A percentile compares a stretch with the other conserved stretches of the same genome.
Conservation (phyloP, 1,139 yeast species). For the Protomyces lactucae-debilis region DNA sequence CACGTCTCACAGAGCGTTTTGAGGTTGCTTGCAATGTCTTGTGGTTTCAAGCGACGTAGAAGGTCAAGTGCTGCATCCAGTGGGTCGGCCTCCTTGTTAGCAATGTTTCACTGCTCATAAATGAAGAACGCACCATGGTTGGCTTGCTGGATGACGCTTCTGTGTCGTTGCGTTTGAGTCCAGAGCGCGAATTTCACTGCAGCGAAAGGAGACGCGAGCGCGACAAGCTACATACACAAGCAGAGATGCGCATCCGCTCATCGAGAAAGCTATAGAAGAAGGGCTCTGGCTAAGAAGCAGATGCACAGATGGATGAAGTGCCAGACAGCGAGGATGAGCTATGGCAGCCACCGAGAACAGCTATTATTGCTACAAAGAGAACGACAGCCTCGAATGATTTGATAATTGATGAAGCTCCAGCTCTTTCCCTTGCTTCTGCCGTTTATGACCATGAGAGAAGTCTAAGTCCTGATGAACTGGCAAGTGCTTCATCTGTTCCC, state of each 20-base stretch:
- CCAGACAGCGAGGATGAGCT: conserved; percentile 20
- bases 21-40: conserved; percentile 58
- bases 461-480: conserved; percentile 24
- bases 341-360: conserved; percentile 1
- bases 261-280: background rate
- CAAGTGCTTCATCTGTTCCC: background rate
- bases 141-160: background rate
- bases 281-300: background rate
- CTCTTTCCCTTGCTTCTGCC: background rate
- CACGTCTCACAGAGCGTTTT: conserved; percentile 64
- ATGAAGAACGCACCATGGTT: background rate
- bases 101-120: too few species aligned
- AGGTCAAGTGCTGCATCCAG: conserved; percentile 86
- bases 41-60: conserved; percentile 80
- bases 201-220: background rate
- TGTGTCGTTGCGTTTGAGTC: background rate
- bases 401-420: background rate
- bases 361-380: too few species aligned
- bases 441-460: background rate
- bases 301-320: conserved; percentile 4
- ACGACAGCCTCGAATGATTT: too few species aligned
- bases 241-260: background rate
- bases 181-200: too few species aligned
- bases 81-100: conserved; percentile 48
- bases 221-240: background rate